phyloP scores from a whole-genome alignment of 768 basidiomycete species.

The Pulveroboletus sp. region DNA sequence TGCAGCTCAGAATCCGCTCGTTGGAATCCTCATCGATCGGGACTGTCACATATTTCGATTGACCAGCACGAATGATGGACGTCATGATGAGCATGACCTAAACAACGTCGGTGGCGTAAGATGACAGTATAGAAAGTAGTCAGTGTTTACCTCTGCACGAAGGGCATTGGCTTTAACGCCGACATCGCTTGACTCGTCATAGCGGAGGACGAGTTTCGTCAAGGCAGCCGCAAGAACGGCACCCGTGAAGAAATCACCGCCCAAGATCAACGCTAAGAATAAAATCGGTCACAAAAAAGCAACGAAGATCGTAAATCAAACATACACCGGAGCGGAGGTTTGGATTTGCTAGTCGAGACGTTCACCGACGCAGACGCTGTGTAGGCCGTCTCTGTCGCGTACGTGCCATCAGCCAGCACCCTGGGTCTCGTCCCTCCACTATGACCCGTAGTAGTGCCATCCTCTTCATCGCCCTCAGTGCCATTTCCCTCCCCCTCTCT shows the following conservation, averaged over 20 bases:
- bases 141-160: constrained; percentile 69
- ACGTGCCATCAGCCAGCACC: constrained; percentile 94
- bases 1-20: constrained; percentile 95
- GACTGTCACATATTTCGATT: constrained; percentile 89
- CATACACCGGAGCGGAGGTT: constrained; percentile 85
- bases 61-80: constrained; percentile 93
- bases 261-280: constrained; percentile 71
- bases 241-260: constrained; percentile 97
- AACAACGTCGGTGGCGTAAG: background rate
- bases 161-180: constrained; percentile 62
- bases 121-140: background rate
- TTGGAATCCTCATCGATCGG: constrained; percentile 99
- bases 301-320: background rate
- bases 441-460: constrained; percentile 33
- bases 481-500: constrained; percentile 61
- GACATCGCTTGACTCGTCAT: constrained; percentile 48
- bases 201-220: constrained; percentile 89
- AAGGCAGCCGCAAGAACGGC: constrained; percentile 85
- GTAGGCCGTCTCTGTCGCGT: constrained; percentile 95
- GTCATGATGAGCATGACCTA: constrained; percentile 98
- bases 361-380: constrained; percentile 58
- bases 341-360: constrained; percentile 82
- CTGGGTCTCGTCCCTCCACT: constrained; percentile 56
- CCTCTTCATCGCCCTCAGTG: constrained; percentile 47
- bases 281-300: background rate